phyloP scores from a whole-genome alignment of 1,284 basidiomycete genomes.

The Sporisorium scitamineum region DNA sequence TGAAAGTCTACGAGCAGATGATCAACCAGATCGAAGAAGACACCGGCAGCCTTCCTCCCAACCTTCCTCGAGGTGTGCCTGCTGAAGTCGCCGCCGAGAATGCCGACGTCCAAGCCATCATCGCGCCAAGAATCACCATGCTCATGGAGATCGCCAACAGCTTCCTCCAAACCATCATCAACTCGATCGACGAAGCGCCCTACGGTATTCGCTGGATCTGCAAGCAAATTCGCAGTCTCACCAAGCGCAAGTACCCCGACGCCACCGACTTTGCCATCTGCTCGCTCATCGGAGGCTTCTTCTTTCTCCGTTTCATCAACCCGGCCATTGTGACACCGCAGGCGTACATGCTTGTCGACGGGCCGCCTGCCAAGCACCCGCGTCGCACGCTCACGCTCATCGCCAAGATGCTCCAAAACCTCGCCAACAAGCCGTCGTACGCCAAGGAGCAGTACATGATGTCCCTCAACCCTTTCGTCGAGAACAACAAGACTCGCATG shows the following conservation, averaged over 20 bases:
- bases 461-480: conserved; percentile 96
- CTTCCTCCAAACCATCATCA: conserved; percentile 96
- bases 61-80: conserved; percentile 89
- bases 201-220: conserved; percentile 99
- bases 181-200: conserved; percentile 95
- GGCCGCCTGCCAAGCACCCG: conserved; percentile 95
- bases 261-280: conserved; percentile 97
- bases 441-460: conserved; percentile 99
- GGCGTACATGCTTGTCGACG: conserved; percentile 99
- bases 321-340: conserved; percentile 99
- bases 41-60: conserved; percentile 86
- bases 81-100: conserved; percentile 94
- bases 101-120: conserved; percentile 94
- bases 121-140: conserved; percentile 94
- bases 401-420: conserved; percentile 99
- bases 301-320: conserved; percentile 99
- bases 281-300: conserved; percentile 98
- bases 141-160: conserved; percentile 99
- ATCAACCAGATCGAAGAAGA: conserved; percentile 94
- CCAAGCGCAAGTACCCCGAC: conserved; percentile 97
- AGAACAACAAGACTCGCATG: conserved; percentile 96
- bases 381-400: conserved; percentile 95
- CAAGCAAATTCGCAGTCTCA: conserved; percentile 96
- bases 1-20: conserved; percentile 78
- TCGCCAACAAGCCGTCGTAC: conserved; percentile 98